A percentile compares a stretch with the other conserved stretches of the same genome.
phyloP scores from a whole-genome alignment of 345 rosid species.

The Citrus sp. region DNA sequence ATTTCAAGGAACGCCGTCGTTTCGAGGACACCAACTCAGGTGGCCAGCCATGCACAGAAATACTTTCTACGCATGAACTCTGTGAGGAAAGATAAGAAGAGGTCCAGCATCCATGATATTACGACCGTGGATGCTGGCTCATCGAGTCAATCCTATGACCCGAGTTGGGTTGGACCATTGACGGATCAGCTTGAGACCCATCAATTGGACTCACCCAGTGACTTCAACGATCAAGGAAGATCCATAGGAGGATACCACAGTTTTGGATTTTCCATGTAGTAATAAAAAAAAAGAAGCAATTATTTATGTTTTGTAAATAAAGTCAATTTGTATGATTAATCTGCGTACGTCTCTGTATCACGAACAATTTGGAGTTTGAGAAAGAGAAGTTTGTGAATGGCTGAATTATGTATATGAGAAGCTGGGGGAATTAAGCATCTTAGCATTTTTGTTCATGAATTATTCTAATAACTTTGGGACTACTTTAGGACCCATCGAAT shows the following conservation, averaged over 20 bases:
- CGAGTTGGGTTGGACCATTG: background rate
- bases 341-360: no score
- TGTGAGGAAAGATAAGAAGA: constrained; percentile 22
- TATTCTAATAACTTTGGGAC: no score
- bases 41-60: constrained; percentile 33
- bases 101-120: constrained; percentile 29
- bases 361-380: no score
- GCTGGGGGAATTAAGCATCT: no score
- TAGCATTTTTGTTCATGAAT: no score
- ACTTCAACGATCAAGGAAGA: background rate
- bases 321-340: no score
- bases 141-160: background rate
- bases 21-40: constrained; percentile 27
- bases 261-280: constrained; percentile 1
- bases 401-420: no score
- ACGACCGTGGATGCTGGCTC: constrained; percentile 1
- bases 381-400: no score
- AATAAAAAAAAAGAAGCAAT: background rate
- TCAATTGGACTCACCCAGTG: background rate
- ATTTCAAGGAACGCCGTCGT: constrained; percentile 27
- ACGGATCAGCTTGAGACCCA: background rate
- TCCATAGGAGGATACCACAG: background rate
- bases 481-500: no score
- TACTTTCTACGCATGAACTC: constrained; percentile 18
- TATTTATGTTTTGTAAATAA: background rate